These are phyloP conservation scores for Piper longum DNA, from an alignment of 164 flowering plant species.

Conservation along the genomic window DNA sequence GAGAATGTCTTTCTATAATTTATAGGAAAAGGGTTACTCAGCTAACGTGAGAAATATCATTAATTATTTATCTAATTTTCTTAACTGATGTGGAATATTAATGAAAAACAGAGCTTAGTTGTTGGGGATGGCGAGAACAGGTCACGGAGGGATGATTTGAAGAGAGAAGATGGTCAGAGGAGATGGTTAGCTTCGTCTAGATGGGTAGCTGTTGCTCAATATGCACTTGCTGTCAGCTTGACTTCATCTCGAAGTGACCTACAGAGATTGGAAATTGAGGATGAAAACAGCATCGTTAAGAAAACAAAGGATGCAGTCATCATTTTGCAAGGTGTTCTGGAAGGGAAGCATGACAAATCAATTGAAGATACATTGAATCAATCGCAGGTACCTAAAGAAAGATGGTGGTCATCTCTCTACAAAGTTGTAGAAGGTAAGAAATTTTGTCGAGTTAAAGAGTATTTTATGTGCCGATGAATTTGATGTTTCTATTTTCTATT, in stretches of 20 bases:
- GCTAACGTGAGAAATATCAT: neutral
- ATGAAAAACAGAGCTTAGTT: slow-evolving; percentile 31
- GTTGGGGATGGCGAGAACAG: slow-evolving; percentile 37
- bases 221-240: slow-evolving; percentile 77
- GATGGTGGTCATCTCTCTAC: slow-evolving; percentile 97
- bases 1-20: too few species aligned
- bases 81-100: neutral
- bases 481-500: neutral
- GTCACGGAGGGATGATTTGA: slow-evolving; percentile 24
- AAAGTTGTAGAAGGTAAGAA: slow-evolving; percentile 81
- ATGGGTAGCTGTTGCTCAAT: slow-evolving; percentile 95
- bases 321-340: slow-evolving; percentile 70
- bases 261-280: slow-evolving; percentile 50
- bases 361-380: slow-evolving; percentile 66
- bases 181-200: slow-evolving; percentile 95
- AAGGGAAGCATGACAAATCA: slow-evolving; percentile 74
- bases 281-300: slow-evolving; percentile 60
- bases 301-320: slow-evolving; percentile 82
- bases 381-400: slow-evolving; percentile 52
- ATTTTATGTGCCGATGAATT: neutral
- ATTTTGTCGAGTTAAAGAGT: neutral
- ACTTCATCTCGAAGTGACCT: slow-evolving; percentile 89
- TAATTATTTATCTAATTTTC: neutral
- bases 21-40: neutral
- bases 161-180: slow-evolving; percentile 45